Percentiles rank a stretch among this genome's conserved stretches.
Conservation (phyloP, 495 filamentous ascomycete genomes). For the Penicillium canariense region DNA sequence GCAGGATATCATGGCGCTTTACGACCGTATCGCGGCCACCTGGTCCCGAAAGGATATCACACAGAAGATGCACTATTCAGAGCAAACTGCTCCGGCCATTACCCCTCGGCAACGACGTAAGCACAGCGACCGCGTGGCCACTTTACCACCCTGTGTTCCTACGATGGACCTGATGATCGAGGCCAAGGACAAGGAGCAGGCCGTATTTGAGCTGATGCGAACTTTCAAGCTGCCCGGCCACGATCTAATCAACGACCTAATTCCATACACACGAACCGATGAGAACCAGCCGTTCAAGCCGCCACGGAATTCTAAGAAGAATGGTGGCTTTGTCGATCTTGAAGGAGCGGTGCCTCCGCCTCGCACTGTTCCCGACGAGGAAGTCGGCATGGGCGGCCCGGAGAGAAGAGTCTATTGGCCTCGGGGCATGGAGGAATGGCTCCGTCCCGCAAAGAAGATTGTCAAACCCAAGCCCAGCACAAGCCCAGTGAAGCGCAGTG, state of each 20-base stretch:
- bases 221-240: slow-evolving; percentile 79
- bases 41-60: slow-evolving; percentile 86
- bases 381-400: slow-evolving; percentile 84
- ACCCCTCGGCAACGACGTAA: slow-evolving; percentile 75
- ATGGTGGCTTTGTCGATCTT: slow-evolving; percentile 49
- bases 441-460: slow-evolving; percentile 72
- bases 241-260: slow-evolving; percentile 70
- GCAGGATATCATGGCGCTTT: slow-evolving; percentile 69
- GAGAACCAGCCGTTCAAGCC: slow-evolving; percentile 65
- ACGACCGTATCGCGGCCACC: slow-evolving; percentile 73
- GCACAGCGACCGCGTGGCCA: slow-evolving; percentile 73
- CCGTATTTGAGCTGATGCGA: slow-evolving; percentile 90
- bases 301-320: slow-evolving; percentile 49
- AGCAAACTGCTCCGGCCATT: slow-evolving; percentile 70
- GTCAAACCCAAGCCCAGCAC: slow-evolving; percentile 53
- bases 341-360: slow-evolving; percentile 46
- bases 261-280: slow-evolving; percentile 73
- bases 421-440: slow-evolving; percentile 83
- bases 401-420: slow-evolving; percentile 93
- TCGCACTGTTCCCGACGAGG: slow-evolving; percentile 56
- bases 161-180: slow-evolving; percentile 98
- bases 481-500: slow-evolving; percentile 23
- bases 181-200: slow-evolving; percentile 97
- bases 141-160: slow-evolving; percentile 74
- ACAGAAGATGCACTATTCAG: slow-evolving; percentile 96